Evolutionary conservation across 495 filamentous ascomycete genomes (phyloP), one percentile per base, ranked within the genome.

Genomic region (Xylaria cubensis): DNA sequence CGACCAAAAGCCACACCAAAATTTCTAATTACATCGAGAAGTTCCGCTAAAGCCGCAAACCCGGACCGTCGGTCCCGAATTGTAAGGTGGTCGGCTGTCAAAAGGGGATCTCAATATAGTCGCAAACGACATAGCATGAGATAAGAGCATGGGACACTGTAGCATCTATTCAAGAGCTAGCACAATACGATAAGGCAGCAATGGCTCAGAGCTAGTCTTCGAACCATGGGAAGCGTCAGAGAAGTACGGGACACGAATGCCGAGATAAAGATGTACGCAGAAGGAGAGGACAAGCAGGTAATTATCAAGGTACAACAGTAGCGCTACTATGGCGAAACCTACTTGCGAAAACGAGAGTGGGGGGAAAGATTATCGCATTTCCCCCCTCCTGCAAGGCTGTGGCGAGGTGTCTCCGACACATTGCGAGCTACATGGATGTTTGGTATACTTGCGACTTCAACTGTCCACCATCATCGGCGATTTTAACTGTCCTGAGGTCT

Each of bases 321-420:
- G 8, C 36, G 26, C 39, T 41, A 21, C 17, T 2, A 41, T 39
- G 36, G 36, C 59, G n/a, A 62, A 42, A 64, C 61, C 21, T 41
- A 21, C 36, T 29, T 44, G 12, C 5, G 58, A 21, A 29, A 19
- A 64, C 9, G 24, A 17, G 9, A 39, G 21, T 42, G 61, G 36
- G 21, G 61, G 21, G 21, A 63, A 34, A 12, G 34, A 61, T 12
- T 61, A 4, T 6, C 34, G 10, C 12, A n/a, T 39, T 21, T 21
- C 34, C 32, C 46, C 29, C 64, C 32, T 8, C 53, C 64, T 67
- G 64, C 64, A 67, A 36, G 64, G 21, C 64, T 67, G 64, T 32
- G 64, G 64, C 64, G 10, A 67, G 5, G 64, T 67, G 64, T 67
- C 44, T 67, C 46, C 17, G 46, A 26, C 48, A 34, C 46, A 67